Conservation (phyloP, 345 rosid genomes). For the Populus alba region DNA sequence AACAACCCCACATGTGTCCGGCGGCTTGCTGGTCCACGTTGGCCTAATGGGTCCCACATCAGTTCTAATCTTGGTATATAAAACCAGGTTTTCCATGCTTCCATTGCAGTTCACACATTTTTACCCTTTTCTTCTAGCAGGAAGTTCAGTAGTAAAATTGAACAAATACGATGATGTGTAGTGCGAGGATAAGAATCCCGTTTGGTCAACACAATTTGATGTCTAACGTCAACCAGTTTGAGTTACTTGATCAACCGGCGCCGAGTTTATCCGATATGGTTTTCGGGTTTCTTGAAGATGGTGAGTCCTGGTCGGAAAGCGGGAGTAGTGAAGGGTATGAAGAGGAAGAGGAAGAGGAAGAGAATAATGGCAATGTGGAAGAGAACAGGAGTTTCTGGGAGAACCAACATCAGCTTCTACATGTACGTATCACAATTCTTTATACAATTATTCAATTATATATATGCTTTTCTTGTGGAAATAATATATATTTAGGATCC, state of each 20-base stretch:
- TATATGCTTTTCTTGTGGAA: not conserved
- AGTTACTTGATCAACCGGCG: constrained; percentile 2
- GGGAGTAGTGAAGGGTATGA: not conserved
- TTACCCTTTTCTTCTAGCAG: not conserved
- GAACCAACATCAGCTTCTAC: constrained; percentile 24
- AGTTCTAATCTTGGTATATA: constrained; percentile 11
- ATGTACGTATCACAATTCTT: constrained; percentile 7
- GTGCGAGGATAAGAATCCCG: constrained; percentile 15
- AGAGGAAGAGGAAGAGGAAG: constrained; percentile 25
- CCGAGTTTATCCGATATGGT: constrained; percentile 26
- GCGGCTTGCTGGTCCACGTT: constrained; percentile 14
- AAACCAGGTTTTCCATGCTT: not conserved
- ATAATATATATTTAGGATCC: too few relatives aligned
- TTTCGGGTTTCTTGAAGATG: constrained; percentile 23
- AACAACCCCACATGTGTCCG: constrained; percentile 12
- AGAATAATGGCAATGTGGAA: not conserved
- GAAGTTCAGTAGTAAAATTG: too few relatives aligned
- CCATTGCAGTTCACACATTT: not conserved
- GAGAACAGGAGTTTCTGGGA: constrained; percentile 25
- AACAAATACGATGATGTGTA: not conserved
- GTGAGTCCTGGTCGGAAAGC: not conserved
- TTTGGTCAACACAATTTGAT: not conserved
- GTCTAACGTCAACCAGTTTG: not conserved
- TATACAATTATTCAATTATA: not conserved
- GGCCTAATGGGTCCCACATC: not conserved